Evolutionary conservation across 73 alveolate species (phyloP), one percentile per base, ranked within the genome.

Genomic region (Tetrahymena borealis): DNA sequence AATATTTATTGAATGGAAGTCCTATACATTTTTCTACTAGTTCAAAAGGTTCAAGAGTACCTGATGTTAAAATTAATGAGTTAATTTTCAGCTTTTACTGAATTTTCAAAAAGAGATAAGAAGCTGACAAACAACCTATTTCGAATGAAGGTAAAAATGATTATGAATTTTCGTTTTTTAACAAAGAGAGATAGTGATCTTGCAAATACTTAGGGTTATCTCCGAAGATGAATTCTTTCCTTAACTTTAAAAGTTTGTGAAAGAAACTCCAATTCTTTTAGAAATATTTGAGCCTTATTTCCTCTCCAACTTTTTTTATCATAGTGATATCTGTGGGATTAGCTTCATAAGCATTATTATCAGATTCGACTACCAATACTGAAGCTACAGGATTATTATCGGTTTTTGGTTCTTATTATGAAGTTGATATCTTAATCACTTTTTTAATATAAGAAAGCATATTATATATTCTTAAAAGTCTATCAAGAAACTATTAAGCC

Each of bases 21-120:
- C 3, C 85, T 18, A 60, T 15, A 60, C 37, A 60, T 60, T 60
- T 60, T 28, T 13, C 11, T 5, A 60, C 28, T 1, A 99, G 97
- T 39, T 92, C 96, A 91, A 98, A 91, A 12, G 99, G 99, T 1
- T 99, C 92, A 32, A 98, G 96, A 2, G 99, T 98, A 2, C 99
- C 99, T 35, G 99, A 98, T 28, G 99, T 98, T 39, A 98, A 95
- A n/a, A 98, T 94, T 5, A 96, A 95, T 10, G 97, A 78, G 39
- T 90, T 40, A 15, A 93, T 42, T 4, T 90, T 91, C 91, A 60
- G 0, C 37, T 60, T 60, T 60, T 60, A 24, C 9, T 60, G 28
- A 1, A 60, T 60, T 20, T 60, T 60, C 28, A 24, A 24, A 60
- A 60, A 60, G 37, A 60, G 85, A n/a, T 60, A 60, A 15, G 85